A percentile compares a stretch with the other conserved stretches of the same genome.
phyloP scores from a whole-genome alignment of 306 rosid genomes.

The Citrullus colocynthis region DNA sequence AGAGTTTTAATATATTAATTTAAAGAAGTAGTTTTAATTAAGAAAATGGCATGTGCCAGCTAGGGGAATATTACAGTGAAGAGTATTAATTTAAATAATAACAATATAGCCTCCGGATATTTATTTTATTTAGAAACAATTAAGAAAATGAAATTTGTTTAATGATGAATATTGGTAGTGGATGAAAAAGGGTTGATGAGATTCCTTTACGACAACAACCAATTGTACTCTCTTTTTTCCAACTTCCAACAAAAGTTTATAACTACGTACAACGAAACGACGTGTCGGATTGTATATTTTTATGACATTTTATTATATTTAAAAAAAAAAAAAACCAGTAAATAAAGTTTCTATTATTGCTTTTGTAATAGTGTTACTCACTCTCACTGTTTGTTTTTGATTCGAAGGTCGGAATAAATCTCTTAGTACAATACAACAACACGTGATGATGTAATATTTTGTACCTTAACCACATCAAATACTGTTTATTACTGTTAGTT shows the following conservation, averaged over 20 bases:
- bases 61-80: slow-evolving; percentile 4
- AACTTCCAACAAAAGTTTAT: slow-evolving; percentile 4
- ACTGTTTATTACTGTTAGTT: neutral
- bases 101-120: neutral
- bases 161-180: neutral
- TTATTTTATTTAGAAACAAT: neutral
- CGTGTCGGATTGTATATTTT: neutral
- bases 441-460: neutral
- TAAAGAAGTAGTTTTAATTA: neutral
- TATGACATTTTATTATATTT: neutral
- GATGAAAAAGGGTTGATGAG: slow-evolving; percentile 2
- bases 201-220: slow-evolving; percentile 9
- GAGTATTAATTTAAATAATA: neutral
- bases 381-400: neutral
- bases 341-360: neutral
- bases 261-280: slow-evolving; percentile 8
- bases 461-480: neutral
- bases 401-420: neutral
- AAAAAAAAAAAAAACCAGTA: neutral
- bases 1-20: neutral
- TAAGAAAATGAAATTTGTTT: neutral
- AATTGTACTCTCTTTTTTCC: neutral
- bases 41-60: slow-evolving; percentile 1
- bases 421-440: neutral
- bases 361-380: neutral